These are phyloP conservation scores for Penicillium sp. DNA, from an alignment of 2,329 filamentous ascomycete species.

Conservation along the genomic window DNA sequence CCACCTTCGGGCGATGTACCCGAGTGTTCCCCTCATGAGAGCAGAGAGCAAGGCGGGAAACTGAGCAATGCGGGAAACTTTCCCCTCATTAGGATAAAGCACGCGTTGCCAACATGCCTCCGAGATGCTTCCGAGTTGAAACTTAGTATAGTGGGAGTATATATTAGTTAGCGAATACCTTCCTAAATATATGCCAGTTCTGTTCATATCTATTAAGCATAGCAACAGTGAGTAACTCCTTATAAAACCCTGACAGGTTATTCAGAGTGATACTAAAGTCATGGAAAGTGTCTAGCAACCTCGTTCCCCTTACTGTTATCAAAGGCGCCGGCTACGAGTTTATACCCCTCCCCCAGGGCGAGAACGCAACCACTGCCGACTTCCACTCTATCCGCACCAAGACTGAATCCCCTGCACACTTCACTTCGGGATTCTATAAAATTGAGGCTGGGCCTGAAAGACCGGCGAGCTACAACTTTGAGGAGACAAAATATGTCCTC, in stretches of 20 bases:
- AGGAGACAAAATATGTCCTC: constrained; percentile 28
- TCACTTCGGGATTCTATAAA: constrained; percentile 28
- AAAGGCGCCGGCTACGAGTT: constrained; percentile 27
- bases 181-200: background rate
- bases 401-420: constrained; percentile 21
- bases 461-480: constrained; percentile 23
- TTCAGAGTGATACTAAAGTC: background rate
- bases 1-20: background rate
- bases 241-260: background rate
- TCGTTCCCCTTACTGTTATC: constrained; percentile 24
- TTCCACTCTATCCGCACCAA: constrained; percentile 26
- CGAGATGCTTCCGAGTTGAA: background rate
- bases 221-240: constrained; percentile 1
- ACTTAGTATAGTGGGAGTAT: background rate
- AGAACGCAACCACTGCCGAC: constrained; percentile 26
- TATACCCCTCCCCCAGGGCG: constrained; percentile 22
- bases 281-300: constrained; percentile 17
- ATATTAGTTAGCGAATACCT: background rate
- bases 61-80: background rate
- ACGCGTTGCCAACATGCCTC: background rate
- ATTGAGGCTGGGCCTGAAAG: constrained; percentile 23
- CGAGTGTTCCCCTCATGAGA: constrained; percentile 1
- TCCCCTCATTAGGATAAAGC: constrained; percentile 9
- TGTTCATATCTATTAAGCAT: background rate
- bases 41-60: background rate